Percentiles rank a stretch among this genome's conserved stretches.
Evolutionary conservation across 2,329 filamentous ascomycete genomes (phyloP).

Genomic region (Acrodontium crateriforme): DNA sequence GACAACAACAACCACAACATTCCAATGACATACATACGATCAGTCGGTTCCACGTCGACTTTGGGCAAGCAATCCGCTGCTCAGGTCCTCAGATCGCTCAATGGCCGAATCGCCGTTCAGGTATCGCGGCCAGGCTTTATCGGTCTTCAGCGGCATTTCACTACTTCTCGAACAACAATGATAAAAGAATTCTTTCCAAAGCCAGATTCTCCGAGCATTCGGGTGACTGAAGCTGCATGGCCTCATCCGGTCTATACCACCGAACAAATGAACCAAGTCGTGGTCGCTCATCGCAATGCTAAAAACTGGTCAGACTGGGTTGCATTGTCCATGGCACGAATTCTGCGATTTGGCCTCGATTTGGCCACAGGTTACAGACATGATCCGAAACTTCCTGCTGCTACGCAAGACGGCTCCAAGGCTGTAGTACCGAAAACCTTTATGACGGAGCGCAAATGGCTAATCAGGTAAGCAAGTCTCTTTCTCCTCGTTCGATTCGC

Average conservation of each 20-base stretch:
- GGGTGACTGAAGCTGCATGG: slow-evolving; percentile 35
- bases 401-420: slow-evolving; percentile 41
- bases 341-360: slow-evolving; percentile 71
- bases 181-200: slow-evolving; percentile 35
- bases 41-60: slow-evolving; percentile 12
- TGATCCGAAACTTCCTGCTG: slow-evolving; percentile 25
- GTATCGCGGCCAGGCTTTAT: slow-evolving; percentile 22
- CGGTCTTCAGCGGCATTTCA: slow-evolving; percentile 27
- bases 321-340: slow-evolving; percentile 62
- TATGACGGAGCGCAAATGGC: slow-evolving; percentile 79
- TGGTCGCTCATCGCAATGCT: slow-evolving; percentile 62
- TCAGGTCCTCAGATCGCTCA: slow-evolving; percentile 24
- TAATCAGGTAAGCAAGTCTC: slow-evolving; percentile 54
- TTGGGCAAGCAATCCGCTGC: slow-evolving; percentile 24
- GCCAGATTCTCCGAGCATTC: slow-evolving; percentile 29
- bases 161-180: slow-evolving; percentile 20
- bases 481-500: too few relatives aligned
- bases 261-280: slow-evolving; percentile 61
- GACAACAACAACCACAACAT: too few relatives aligned
- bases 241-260: slow-evolving; percentile 50
- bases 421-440: slow-evolving; percentile 40
- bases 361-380: slow-evolving; percentile 68
- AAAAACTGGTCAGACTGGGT: slow-evolving; percentile 61
- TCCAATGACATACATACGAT: slow-evolving; percentile 19
- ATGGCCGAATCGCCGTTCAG: slow-evolving; percentile 16